Conservation (phyloP, 129 eudicot genomes). For the Escallonia rubra region DNA sequence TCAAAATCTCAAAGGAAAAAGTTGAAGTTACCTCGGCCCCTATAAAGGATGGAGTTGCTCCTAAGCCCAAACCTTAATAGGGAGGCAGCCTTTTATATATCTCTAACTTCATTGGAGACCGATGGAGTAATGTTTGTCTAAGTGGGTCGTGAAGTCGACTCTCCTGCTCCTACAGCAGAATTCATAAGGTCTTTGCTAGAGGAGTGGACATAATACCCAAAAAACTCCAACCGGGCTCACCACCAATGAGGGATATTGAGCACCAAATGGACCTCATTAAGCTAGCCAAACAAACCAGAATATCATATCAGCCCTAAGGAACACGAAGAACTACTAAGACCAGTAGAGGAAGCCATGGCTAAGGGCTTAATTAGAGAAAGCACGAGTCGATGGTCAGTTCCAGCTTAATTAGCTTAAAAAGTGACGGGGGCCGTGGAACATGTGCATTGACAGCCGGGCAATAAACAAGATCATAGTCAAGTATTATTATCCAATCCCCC, state of each 20-base stretch:
- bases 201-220: too few species aligned
- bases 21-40: slow-evolving; percentile 3
- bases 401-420: background rate
- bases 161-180: too few species aligned
- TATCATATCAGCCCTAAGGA: background rate
- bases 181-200: too few species aligned
- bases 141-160: background rate
- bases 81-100: too few species aligned
- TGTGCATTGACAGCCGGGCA: slow-evolving; percentile 2
- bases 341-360: background rate
- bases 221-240: background rate
- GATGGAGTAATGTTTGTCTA: background rate
- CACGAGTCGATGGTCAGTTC: slow-evolving; percentile 8
- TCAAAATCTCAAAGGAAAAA: background rate
- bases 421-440: background rate
- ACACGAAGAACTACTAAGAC: background rate
- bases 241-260: slow-evolving; percentile 13
- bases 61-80: background rate
- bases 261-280: slow-evolving; percentile 8
- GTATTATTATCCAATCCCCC: background rate
- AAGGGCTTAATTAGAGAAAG: background rate
- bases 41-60: background rate
- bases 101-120: too few species aligned
- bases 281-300: background rate
- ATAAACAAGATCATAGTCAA: background rate